Conservation (phyloP, 192 early-diverging fungal genomes). For the Coemansia sp. region DNA sequence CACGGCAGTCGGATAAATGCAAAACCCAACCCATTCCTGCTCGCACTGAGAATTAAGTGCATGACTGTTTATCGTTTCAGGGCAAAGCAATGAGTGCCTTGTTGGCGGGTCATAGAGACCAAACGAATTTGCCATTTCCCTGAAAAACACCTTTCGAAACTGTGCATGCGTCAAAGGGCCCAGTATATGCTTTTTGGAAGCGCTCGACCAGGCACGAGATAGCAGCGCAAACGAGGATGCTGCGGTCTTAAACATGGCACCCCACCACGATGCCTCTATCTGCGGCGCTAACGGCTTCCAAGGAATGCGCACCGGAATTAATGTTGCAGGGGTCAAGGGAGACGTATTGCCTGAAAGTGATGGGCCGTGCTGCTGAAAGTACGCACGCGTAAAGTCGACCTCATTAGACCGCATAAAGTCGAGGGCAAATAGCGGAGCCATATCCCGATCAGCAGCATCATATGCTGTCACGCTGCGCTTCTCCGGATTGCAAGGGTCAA, state of each 20-base stretch:
- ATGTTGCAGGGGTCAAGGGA: constrained; percentile 18
- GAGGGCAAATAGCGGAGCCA: constrained; percentile 17
- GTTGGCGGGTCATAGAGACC: constrained; percentile 59
- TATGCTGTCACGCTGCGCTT: not conserved
- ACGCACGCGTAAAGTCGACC: constrained; percentile 15
- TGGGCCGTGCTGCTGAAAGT: constrained; percentile 2
- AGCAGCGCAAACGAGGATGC: constrained; percentile 25
- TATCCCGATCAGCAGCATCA: not conserved
- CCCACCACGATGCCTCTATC: constrained; percentile 27
- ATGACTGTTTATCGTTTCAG: not conserved
- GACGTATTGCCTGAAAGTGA: constrained; percentile 1
- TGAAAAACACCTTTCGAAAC: constrained; percentile 58
- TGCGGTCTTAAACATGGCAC: constrained; percentile 10
- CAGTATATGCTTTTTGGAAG: not conserved
- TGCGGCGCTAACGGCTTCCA: constrained; percentile 7
- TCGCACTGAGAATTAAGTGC: constrained; percentile 14
- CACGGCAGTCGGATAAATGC: constrained; percentile 61
- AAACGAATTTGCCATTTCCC: constrained; percentile 70
- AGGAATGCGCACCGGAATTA: constrained; percentile 28
- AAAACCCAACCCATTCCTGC: constrained; percentile 57
- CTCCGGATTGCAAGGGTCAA: not conserved
- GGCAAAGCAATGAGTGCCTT: constrained; percentile 12
- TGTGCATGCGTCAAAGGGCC: constrained; percentile 20
- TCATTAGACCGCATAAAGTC: constrained; percentile 30
- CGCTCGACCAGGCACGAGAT: constrained; percentile 11